phyloP scores from a whole-genome alignment of 305 asterid genomes.

The Nicotiana rustica region DNA sequence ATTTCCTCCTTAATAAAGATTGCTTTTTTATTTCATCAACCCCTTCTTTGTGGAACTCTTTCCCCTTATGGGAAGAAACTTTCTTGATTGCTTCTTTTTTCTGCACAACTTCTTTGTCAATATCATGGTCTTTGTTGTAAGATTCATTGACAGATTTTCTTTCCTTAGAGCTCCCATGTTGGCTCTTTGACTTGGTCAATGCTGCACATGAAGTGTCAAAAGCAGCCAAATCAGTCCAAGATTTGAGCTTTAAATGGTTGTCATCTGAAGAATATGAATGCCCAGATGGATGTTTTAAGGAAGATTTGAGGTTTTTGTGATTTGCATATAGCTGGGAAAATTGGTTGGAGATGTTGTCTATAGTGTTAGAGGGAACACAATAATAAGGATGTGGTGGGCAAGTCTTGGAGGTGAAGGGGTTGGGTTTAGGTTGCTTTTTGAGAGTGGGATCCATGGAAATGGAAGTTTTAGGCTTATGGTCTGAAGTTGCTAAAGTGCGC shows the following conservation, averaged over 20 bases:
- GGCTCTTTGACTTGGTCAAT: conserved; percentile 73
- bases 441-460: conserved; percentile 58
- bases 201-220: conserved; percentile 57
- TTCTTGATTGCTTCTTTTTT: conserved; percentile 30
- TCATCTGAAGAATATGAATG: conserved; percentile 52
- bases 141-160: neutral
- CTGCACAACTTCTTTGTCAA: neutral
- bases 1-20: conserved; percentile 51
- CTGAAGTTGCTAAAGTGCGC: conserved; percentile 55
- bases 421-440: conserved; percentile 54
- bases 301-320: conserved; percentile 47
- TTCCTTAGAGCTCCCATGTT: conserved; percentile 43
- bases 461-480: conserved; percentile 36
- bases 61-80: neutral
- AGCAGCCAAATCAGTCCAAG: neutral
- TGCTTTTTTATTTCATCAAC: conserved; percentile 16
- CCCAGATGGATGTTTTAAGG: conserved; percentile 31
- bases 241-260: conserved; percentile 33
- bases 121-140: too few species aligned
- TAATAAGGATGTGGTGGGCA: neutral
- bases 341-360: conserved; percentile 40
- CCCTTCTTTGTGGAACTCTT: neutral
- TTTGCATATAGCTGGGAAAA: conserved; percentile 52
- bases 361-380: conserved; percentile 30
- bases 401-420: conserved; percentile 31